phyloP scores from a whole-genome alignment of 1,139 yeast species.

The Yamadazyma pseudoaaseri region DNA sequence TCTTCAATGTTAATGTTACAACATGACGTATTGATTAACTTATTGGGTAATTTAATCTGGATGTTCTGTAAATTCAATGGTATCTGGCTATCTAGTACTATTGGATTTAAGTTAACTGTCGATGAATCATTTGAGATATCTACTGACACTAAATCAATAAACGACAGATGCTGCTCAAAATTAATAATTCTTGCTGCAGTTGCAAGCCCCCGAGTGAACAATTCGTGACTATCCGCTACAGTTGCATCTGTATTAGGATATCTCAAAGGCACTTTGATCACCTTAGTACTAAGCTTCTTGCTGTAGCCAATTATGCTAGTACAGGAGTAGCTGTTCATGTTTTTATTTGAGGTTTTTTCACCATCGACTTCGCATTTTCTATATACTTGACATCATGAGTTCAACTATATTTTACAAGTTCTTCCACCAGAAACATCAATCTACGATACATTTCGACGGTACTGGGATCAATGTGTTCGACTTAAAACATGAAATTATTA shows the following conservation, averaged over 20 bases:
- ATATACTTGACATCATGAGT: conserved; percentile 53
- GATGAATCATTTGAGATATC: conserved; percentile 30
- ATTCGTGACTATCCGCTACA: conserved; percentile 19
- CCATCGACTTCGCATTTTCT: conserved; percentile 2
- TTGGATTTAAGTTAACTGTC: conserved; percentile 32
- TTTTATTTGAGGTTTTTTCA: conserved; percentile 1
- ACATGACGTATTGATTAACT: conserved; percentile 25
- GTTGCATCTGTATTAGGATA: conserved; percentile 17
- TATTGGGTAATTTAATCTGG: conserved; percentile 32
- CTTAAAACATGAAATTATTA: conserved; percentile 83
- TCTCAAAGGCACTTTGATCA: conserved; percentile 32
- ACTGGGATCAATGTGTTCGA: conserved; percentile 96
- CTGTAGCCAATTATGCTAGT: conserved; percentile 27
- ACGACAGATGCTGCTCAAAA: conserved; percentile 16
- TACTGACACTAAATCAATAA: conserved; percentile 25
- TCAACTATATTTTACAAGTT: conserved; percentile 88
- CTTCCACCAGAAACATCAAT: conserved; percentile 77
- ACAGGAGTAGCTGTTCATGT: conserved; percentile 14
- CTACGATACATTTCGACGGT: conserved; percentile 88
- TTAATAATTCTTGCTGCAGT: conserved; percentile 25
- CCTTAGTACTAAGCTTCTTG: conserved; percentile 19
- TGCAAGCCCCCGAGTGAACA: conserved; percentile 22
- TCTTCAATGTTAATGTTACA: conserved; percentile 17
- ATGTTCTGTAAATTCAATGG: conserved; percentile 27
- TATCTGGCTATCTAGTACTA: conserved; percentile 23